Percentiles rank a stretch among this genome's conserved stretches.
Evolutionary conservation across 2,329 filamentous ascomycete genomes (phyloP).

Genomic region (Penicillium sp.): DNA sequence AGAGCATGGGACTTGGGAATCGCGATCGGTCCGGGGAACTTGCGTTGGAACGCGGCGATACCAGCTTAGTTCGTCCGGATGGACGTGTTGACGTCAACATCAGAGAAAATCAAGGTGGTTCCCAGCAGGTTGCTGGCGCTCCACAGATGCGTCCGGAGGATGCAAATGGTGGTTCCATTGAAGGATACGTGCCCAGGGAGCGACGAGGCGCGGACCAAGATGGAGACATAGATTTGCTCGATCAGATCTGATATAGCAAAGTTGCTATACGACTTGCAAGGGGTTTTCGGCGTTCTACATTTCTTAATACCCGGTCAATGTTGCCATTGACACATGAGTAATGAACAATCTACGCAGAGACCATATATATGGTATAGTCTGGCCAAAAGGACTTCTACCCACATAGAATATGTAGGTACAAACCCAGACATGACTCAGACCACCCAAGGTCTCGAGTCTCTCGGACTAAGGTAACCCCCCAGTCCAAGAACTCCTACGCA

Average conservation of each 20-base stretch:
- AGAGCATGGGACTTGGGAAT: conserved; percentile 23
- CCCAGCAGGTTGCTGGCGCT: conserved; percentile 16
- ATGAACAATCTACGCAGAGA: conserved; percentile 16
- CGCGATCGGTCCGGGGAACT: conserved; percentile 23
- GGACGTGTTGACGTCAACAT: conserved; percentile 30
- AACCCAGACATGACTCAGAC: conserved; percentile 4
- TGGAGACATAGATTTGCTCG: conserved; percentile 44
- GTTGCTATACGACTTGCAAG: conserved; percentile 7
- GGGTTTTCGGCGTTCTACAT: conserved; percentile 13
- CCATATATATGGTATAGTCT: conserved; percentile 4
- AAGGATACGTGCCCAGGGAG: conserved; percentile 34
- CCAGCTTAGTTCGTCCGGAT: conserved; percentile 17
- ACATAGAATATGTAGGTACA: neutral
- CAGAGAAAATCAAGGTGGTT: conserved; percentile 25
- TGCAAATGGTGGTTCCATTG: conserved; percentile 34
- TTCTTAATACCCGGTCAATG: conserved; percentile 15
- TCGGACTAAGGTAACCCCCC: neutral
- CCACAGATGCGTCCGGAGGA: conserved; percentile 30
- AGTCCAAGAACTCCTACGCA: conserved; percentile 19
- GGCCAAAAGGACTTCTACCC: conserved; percentile 1
- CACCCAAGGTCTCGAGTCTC: conserved; percentile 8
- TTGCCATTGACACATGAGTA: conserved; percentile 6
- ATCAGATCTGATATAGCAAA: conserved; percentile 29
- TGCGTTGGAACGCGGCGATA: conserved; percentile 32
- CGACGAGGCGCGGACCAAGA: conserved; percentile 20